Evolutionary conservation across 768 basidiomycete species (phyloP).

Genomic region (Gymnopilus dilepis): DNA sequence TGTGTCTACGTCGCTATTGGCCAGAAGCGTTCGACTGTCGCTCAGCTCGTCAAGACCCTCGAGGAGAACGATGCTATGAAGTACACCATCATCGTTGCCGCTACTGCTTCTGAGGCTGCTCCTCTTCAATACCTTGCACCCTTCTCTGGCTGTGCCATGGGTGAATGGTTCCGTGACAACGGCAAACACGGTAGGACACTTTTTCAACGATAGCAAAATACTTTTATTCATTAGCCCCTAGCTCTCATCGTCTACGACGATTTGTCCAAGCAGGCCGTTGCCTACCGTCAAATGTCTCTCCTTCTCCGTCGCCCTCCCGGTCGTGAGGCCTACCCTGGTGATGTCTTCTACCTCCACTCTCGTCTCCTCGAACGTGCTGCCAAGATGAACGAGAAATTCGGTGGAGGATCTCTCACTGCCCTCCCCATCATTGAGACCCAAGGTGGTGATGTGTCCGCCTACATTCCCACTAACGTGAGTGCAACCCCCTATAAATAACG

Average conservation of each 20-base stretch:
- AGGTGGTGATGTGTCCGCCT: constrained; percentile 99
- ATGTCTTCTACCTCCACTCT: constrained; percentile 99
- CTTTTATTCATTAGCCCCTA: constrained; percentile 29
- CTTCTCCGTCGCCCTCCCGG: constrained; percentile 99
- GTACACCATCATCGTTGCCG: constrained; percentile 99
- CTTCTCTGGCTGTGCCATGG: constrained; percentile 99
- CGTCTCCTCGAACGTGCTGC: constrained; percentile 99
- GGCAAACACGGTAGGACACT: constrained; percentile 90
- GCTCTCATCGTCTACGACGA: constrained; percentile 99
- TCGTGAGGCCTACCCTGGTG: constrained; percentile 99
- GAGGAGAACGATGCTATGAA: constrained; percentile 99
- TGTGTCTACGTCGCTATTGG: constrained; percentile 99
- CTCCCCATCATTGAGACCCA: constrained; percentile 99
- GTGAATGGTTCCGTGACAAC: constrained; percentile 99
- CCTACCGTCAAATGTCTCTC: constrained; percentile 99
- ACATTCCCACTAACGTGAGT: constrained; percentile 91
- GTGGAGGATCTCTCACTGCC: constrained; percentile 97
- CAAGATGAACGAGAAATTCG: constrained; percentile 99
- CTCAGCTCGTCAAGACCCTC: constrained; percentile 98
- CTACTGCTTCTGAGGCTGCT: constrained; percentile 98
- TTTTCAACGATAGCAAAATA: neutral
- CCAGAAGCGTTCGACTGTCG: constrained; percentile 99
- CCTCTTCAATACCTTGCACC: constrained; percentile 99
- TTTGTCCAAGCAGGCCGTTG: constrained; percentile 99
- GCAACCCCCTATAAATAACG: neutral